Percentiles rank a stretch among this genome's conserved stretches.
Conservation (phyloP, 768 basidiomycete species). For the Butyriboletus loyo region DNA sequence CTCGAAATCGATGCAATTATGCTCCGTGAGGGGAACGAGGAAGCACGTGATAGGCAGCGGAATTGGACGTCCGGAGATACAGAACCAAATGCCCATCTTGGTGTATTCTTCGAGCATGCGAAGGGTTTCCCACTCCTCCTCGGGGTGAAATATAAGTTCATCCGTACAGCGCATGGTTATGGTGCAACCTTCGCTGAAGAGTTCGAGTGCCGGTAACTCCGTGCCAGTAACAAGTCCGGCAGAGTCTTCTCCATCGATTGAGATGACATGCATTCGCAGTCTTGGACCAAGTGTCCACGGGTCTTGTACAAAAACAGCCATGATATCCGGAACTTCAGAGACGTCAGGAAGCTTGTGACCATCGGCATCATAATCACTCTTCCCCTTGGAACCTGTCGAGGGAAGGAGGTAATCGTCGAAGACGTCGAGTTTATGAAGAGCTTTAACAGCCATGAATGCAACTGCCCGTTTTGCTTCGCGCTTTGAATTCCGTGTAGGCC, state of each 20-base stretch:
- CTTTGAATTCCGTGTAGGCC: constrained; percentile 63
- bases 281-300: constrained; percentile 60
- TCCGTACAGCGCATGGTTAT: constrained; percentile 43
- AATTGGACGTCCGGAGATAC: constrained; percentile 58
- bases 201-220: constrained; percentile 44
- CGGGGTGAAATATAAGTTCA: constrained; percentile 46
- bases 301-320: constrained; percentile 60
- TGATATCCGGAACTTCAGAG: constrained; percentile 46
- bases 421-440: constrained; percentile 64
- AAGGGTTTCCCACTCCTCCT: constrained; percentile 47
- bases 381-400: constrained; percentile 47
- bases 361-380: constrained; percentile 52
- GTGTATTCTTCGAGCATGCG: constrained; percentile 65
- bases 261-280: constrained; percentile 64
- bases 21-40: constrained; percentile 59
- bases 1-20: constrained; percentile 53
- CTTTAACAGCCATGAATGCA: constrained; percentile 74
- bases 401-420: constrained; percentile 85
- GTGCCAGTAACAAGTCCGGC: constrained; percentile 72
- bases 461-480: constrained; percentile 81
- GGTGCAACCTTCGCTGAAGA: constrained; percentile 34
- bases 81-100: constrained; percentile 55
- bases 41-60: constrained; percentile 53
- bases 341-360: constrained; percentile 43
- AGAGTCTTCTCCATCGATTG: constrained; percentile 44